These are phyloP conservation scores for Gastrodia elata DNA, from an alignment of 106 monocot genomes.

Conservation along the genomic window DNA sequence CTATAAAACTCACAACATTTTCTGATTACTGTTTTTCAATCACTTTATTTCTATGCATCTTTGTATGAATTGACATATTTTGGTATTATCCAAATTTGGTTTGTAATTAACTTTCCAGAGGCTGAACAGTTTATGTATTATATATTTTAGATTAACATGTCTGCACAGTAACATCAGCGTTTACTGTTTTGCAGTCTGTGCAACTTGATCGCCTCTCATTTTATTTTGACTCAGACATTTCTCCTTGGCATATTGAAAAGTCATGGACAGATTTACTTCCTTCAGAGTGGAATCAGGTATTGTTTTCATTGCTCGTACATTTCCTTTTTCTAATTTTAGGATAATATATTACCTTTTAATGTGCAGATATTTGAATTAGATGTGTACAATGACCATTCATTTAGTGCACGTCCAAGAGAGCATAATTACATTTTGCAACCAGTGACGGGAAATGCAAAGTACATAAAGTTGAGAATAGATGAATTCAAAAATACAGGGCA, in stretches of 20 bases:
- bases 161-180: not conserved
- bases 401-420: slow-evolving; percentile 21
- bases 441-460: slow-evolving; percentile 82
- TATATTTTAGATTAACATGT: not conserved
- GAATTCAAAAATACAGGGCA: slow-evolving; percentile 51
- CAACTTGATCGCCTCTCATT: slow-evolving; percentile 81
- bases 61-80: slow-evolving; percentile 2
- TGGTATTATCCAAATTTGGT: not conserved
- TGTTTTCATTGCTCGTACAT: not conserved
- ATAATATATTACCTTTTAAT: slow-evolving; percentile 7
- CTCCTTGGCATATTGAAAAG: slow-evolving; percentile 72
- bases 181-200: slow-evolving; percentile 61
- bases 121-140: not conserved
- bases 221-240: slow-evolving; percentile 92
- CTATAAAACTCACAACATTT: not conserved
- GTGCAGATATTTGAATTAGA: slow-evolving; percentile 70
- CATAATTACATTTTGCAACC: slow-evolving; percentile 87
- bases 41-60: not conserved
- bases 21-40: not conserved
- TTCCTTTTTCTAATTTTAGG: not conserved
- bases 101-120: not conserved
- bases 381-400: slow-evolving; percentile 15
- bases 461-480: slow-evolving; percentile 57
- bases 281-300: slow-evolving; percentile 88
- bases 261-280: slow-evolving; percentile 75